Evolutionary conservation across 352 stramenopile genomes (phyloP), one percentile per base, ranked within the genome.

Genomic region (Saprolegnia parasitica): DNA sequence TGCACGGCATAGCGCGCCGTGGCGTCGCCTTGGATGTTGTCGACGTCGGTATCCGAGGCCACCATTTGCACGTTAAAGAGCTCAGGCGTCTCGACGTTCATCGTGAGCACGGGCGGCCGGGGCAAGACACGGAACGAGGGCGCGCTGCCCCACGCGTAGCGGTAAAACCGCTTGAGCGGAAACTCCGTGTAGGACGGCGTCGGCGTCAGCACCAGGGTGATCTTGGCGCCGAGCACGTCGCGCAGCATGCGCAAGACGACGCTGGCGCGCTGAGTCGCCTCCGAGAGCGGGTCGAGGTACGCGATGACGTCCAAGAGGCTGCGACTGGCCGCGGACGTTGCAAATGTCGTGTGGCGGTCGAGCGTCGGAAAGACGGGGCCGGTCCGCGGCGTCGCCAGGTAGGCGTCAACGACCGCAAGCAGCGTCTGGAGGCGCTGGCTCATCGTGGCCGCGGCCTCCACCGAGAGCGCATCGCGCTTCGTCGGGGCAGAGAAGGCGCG

Each of bases 11-110:
- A 98, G 8, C 74, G 76, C 26, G 88, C 88, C 13, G 78, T 89
- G 18, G 83, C 74, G 46, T 95, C 85, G 1, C 91, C 85, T 5
- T 83, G 79, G n/a, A 98, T 74, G 65, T 98, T 98, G 76, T 98
- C 94, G 26, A 96, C 65, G 76, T 98, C 94, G 62, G 96, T 81
- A 3, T 72, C 71, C 0, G 84, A 83, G 24, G 72, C 58, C 40
- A 81, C 71, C 3, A 89, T 80, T 66, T 98, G 93, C 8, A 98
- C 92, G 56, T 97, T 97, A 90, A 91, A 98, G 0, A 89, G 76
- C 68, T 98, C 91, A 1, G 93, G 91, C 5, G 90, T 96, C 63
- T 97, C 92, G 16, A 98, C 86, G 71, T 97, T 95, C 77, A 97
- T 89, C 2, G 94, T 98, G 65, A 98, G 68, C 55, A 97, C 87